phyloP scores from a whole-genome alignment of 208 protist genomes.

The Leishmania amazonensis region DNA sequence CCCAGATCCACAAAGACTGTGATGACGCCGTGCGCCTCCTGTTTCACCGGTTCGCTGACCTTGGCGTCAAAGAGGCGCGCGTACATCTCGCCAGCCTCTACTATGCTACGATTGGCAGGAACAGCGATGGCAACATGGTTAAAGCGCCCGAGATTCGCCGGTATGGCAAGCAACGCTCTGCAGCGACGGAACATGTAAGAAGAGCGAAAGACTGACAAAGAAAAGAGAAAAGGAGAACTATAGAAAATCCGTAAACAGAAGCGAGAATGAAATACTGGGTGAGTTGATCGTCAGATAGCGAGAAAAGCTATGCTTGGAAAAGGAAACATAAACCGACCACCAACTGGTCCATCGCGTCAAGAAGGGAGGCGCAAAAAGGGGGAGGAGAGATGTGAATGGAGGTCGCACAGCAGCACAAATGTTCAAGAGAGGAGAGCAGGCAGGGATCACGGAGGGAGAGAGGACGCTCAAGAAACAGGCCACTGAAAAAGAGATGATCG shows the following conservation, averaged over 20 bases:
- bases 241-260: neutral
- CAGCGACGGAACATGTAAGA: constrained; percentile 31
- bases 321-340: neutral
- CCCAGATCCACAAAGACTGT: constrained; percentile 92
- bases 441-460: neutral
- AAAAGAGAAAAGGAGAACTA: neutral
- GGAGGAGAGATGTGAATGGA: neutral
- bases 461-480: neutral
- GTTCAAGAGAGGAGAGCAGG: no score
- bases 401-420: neutral
- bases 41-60: constrained; percentile 78
- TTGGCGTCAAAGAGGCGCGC: constrained; percentile 70
- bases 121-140: constrained; percentile 96
- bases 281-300: neutral
- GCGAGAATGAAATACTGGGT: neutral
- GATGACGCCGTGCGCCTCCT: constrained; percentile 91
- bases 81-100: constrained; percentile 72
- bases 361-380: neutral
- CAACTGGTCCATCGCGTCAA: no score
- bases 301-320: neutral
- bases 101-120: constrained; percentile 56
- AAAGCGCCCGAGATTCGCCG: constrained; percentile 72
- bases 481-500: neutral
- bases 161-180: constrained; percentile 16
- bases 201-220: neutral